Conservation (phyloP, 768 basidiomycete genomes). For the Termitomyces sp. region DNA sequence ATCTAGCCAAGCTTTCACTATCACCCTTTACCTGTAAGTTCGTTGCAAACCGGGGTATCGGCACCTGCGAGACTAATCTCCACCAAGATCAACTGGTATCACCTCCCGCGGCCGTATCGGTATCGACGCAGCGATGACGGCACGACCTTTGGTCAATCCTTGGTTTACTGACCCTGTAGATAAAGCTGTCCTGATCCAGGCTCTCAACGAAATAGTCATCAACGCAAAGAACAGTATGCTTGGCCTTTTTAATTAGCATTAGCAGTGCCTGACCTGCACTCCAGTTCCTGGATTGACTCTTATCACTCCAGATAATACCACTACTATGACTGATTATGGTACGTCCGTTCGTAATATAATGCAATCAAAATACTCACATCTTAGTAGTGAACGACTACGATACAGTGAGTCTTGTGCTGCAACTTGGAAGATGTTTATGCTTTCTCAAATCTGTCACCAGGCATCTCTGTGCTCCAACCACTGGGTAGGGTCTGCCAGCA, state of each 20-base stretch:
- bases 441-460: conserved; percentile 13
- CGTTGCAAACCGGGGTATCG: not conserved
- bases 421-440: not conserved
- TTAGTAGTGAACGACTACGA: conserved; percentile 36
- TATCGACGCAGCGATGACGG: conserved; percentile 48
- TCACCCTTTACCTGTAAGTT: conserved; percentile 55
- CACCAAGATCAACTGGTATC: conserved; percentile 49
- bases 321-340: conserved; percentile 52
- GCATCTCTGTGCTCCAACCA: conserved; percentile 55
- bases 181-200: conserved; percentile 46
- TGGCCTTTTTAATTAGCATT: not conserved
- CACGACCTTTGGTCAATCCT: conserved; percentile 44
- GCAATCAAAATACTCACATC: conserved; percentile 2
- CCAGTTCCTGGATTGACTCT: conserved; percentile 47
- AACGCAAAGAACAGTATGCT: conserved; percentile 38
- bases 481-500: conserved; percentile 55
- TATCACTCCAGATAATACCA: conserved; percentile 59
- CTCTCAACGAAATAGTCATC: conserved; percentile 44
- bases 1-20: conserved; percentile 51
- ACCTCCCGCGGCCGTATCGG: conserved; percentile 63
- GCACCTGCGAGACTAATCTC: not conserved
- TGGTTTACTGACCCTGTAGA: conserved; percentile 60
- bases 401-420: conserved; percentile 10
- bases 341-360: conserved; percentile 6
- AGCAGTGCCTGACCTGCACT: conserved; percentile 4